These are phyloP conservation scores for Thraustochytrium striatum DNA, from an alignment of 352 stramenopile genomes.

Conservation along the genomic window DNA sequence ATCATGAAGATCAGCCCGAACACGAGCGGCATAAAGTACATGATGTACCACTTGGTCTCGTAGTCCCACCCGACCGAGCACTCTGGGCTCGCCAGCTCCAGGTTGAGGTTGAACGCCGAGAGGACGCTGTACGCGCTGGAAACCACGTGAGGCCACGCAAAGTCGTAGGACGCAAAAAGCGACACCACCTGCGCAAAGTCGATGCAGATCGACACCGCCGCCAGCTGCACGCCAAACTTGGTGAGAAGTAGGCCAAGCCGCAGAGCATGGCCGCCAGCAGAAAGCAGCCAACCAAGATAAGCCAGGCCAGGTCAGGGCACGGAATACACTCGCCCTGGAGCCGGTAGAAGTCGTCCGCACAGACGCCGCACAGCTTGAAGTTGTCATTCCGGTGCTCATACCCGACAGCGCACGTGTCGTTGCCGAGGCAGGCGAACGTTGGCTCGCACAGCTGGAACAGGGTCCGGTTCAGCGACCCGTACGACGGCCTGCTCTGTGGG, in stretches of 20 bases:
- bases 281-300: constrained; percentile 39
- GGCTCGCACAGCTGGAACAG: constrained; percentile 41
- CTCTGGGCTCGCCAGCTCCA: constrained; percentile 23
- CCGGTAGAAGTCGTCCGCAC: constrained; percentile 31
- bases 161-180: constrained; percentile 35
- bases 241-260: constrained; percentile 36
- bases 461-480: constrained; percentile 19
- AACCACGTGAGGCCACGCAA: constrained; percentile 25
- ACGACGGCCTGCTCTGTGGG: constrained; percentile 25
- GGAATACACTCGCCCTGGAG: constrained; percentile 23
- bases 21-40: constrained; percentile 41
- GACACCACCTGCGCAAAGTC: constrained; percentile 38
- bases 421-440: constrained; percentile 40
- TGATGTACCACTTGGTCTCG: constrained; percentile 44
- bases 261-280: not conserved
- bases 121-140: constrained; percentile 4
- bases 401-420: constrained; percentile 47
- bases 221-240: constrained; percentile 44
- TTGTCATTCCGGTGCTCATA: constrained; percentile 8
- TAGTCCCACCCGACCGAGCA: constrained; percentile 40
- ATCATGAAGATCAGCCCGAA: constrained; percentile 7
- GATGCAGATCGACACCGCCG: constrained; percentile 40
- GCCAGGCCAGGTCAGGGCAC: constrained; percentile 39
- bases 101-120: constrained; percentile 28
- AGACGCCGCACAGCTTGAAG: not conserved